Evolutionary conservation across 176 grass and related monocot species (phyloP), one percentile per base, ranked within the genome.

Genomic region (Oryza rufipogon): DNA sequence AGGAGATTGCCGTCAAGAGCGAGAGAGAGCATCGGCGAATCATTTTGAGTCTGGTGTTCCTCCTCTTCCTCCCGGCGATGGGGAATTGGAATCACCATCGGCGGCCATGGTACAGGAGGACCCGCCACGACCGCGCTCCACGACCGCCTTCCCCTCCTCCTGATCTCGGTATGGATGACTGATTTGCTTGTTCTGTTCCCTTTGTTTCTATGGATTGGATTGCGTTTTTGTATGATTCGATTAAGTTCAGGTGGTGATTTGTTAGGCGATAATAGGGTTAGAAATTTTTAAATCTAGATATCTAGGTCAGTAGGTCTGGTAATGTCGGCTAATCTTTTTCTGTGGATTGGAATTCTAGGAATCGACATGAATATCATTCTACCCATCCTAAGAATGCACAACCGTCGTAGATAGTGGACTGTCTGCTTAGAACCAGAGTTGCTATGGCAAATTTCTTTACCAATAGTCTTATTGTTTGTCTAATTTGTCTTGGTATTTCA

Each of bases 131-230:
- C 39, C 51, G 48, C 49, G 66, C 54, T 26, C 41, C 23, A 12
- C 20, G 5, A 2, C 80, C 66, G 23, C 84, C 75, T 49, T 25
- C 45, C 45, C 68, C 84, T 26, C 51, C 79, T 19, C 51, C 41
- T 20, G 47, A 45, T 81, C 17, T 51, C 36, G 88, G 88, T 86
- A 86, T 70, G 70, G 70, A 41, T 58, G 26, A 32, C 47, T 46
- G 71, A 32, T 51, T 51, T 39, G 11, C 4, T 19, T 51, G 33
- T 44, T 46, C 2, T 8, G 51, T 14, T 1, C 15, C 20, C 23
- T 0, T 16, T 47, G 58, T 36, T 63, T 5, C 1, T 1, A 0
- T 64, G 28, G 12, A 56, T 34, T 17, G 20, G 52, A 73, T 82
- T 25, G 22, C 34, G 34, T 36, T 36, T 36, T 36, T 36, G 34